These are phyloP conservation scores for Ormosia emarginata DNA, from an alignment of 306 rosid genomes.

Conservation along the genomic window DNA sequence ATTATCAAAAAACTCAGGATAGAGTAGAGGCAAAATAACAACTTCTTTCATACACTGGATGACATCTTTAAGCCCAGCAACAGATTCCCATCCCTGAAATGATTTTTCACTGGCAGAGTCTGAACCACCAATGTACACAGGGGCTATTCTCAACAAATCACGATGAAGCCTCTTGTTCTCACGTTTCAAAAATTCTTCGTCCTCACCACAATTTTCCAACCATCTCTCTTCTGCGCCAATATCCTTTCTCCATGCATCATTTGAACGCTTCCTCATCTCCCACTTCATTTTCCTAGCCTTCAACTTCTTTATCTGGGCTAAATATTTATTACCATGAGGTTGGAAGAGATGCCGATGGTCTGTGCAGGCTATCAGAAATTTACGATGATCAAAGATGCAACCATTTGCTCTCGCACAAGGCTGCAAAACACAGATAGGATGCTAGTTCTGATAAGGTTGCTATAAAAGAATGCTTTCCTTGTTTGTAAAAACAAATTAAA, in stretches of 20 bases:
- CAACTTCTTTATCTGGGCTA: conserved; percentile 66
- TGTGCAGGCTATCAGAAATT: conserved; percentile 97
- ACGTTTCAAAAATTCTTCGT: conserved; percentile 97
- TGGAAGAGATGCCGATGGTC: conserved; percentile 90
- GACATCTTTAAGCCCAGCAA: conserved; percentile 98
- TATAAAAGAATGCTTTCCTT: background rate
- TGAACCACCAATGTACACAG: conserved; percentile 88
- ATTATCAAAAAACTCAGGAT: conserved; percentile 85
- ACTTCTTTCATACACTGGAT: conserved; percentile 97
- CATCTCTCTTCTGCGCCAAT: conserved; percentile 93
- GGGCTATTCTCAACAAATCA: conserved; percentile 92
- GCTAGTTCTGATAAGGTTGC: conserved; percentile 18
- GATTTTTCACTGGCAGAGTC: conserved; percentile 52
- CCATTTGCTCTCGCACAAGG: conserved; percentile 97
- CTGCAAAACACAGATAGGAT: conserved; percentile 46
- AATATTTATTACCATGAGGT: conserved; percentile 70
- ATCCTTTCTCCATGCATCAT: conserved; percentile 79
- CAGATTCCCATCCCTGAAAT: conserved; percentile 98
- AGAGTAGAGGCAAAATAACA: conserved; percentile 84
- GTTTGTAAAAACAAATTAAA: conserved; percentile 16
- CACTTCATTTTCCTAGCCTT: conserved; percentile 84
- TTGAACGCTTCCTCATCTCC: conserved; percentile 76
- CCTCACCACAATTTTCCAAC: conserved; percentile 99
- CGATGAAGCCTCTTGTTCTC: conserved; percentile 98
- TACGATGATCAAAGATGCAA: conserved; percentile 95